Evolutionary conservation across 2,329 filamentous ascomycete species (phyloP), one percentile per base, ranked within the genome.

Genomic region (Fusarium sp.): DNA sequence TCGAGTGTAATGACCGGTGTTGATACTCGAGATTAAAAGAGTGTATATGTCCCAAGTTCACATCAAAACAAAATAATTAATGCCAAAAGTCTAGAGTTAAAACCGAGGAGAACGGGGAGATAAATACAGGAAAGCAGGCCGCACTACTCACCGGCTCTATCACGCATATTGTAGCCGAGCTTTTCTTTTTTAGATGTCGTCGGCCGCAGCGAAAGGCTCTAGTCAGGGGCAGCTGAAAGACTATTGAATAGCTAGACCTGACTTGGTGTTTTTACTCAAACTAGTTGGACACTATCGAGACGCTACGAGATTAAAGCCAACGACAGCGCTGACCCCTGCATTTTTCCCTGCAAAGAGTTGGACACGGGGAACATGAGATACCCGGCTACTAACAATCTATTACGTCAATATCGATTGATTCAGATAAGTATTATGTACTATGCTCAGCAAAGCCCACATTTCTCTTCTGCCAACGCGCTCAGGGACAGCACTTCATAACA

Each of bases 1-100:
- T 36, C 0, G 17, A 34, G 8, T 34, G 12, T 51, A 20, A 10
- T 6, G 30, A 34, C 30, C 2, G 12, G 8, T 24, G 8, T 51
- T 24, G 17, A 6, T 14, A 24, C 24, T 34, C 2, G 12, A 32
- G 15, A 34, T 18, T 4, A 15, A 51, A 51, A 24, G n/a, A 51
- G 48, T 10, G 30, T 51, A 11, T 24, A 1, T 6, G 2, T 11
- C 8, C 17, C 17, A 20, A 1, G 17, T 4, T 14, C 17, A 24
- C 0, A 14, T 4, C 2, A 14, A 51, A 4, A 51, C 4, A 6
- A 24, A 18, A n/a, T 7, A 34, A 7, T 34, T 0, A 20, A 13
- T 51, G 12, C 4, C 11, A 20, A 24, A 30, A 10, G 15, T 18
- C 15, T 18, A 10, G 8, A 18, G 12, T 24, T 14, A 2, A 11